Percentiles rank a stretch among this genome's conserved stretches.
Evolutionary conservation across 345 rosid genomes (phyloP).

Genomic region (thale cress (Arabidopsis thaliana)): TAIR10.1 NC_003076.8:24941501-24942000

Average conservation of each 20-base stretch:
- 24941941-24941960: too few species aligned
- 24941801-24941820: not conserved
- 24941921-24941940: too few species aligned
- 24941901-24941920: too few species aligned
- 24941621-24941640: slow-evolving; percentile 46
- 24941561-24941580: slow-evolving; percentile 45
- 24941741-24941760: slow-evolving; percentile 71
- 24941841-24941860: not conserved
- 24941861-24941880: slow-evolving; percentile 2
- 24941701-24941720: slow-evolving; percentile 47
- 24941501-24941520: slow-evolving; percentile 89
- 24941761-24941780: slow-evolving; percentile 57
- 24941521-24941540: slow-evolving; percentile 83
- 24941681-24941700: slow-evolving; percentile 90
- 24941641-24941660: slow-evolving; percentile 51
- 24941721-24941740: slow-evolving; percentile 39
- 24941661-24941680: slow-evolving; percentile 69
- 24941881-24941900: slow-evolving; percentile 16
- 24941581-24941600: slow-evolving; percentile 18
- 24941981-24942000: too few species aligned
- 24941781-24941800: not conserved
- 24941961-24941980: too few species aligned
- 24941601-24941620: slow-evolving; percentile 24
- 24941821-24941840: slow-evolving; percentile 2
- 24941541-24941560: slow-evolving; percentile 79